Base-by-base conservation (phyloP, 495 filamentous ascomycete species). In the Aspergillus ellipticus region DNA sequence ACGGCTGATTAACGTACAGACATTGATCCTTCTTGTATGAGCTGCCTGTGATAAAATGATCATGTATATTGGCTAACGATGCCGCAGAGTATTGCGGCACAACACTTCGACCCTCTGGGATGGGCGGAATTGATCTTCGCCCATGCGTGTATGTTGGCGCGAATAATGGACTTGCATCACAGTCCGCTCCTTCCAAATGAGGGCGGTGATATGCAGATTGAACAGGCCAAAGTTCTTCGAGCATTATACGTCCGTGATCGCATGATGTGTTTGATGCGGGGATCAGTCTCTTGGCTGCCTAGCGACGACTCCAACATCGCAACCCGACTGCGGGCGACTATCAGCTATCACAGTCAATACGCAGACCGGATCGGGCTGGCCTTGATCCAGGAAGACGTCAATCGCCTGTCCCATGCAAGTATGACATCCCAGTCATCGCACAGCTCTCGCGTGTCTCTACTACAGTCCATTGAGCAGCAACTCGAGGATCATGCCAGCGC, bases 121-220 rank as follows among this genome's bases (percentile, higher is more conserved):
- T 51, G 49, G 49, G 49, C 49, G 11, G 49, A 51, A 15, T 29
- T 51, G 31, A 51, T 51, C 15, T 51, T 51, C 22, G 49, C 49
- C 29, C 49, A 51, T 39, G 49, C 49, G 2, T 51, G 49, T 20
- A 51, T 51, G 49, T 29, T 51, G 29, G 49, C 49, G 6, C 49
- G 49, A 5, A 37, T 21, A 8, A 51, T 51, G 49, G 29, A 35
- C 1, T 11, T 51, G 29, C 49, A 51, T 35, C 9, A 37, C 19
- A 35, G 29, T 10, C 29, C 17, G 17, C 28, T 39, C 17, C 16
- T 37, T 1, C 49, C 29, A 24, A 49, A 11, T n/a, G 15, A 49
- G 5, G 49, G 29, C 10, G 29, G 29, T 10, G 49, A 51, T 15
- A 29, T 37, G 16, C 33, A 31, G 16, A 16, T 51, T 3, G 49